These are phyloP conservation scores for Psilocybe azurescens DNA, from an alignment of 768 basidiomycete species.

Conservation along the genomic window DNA sequence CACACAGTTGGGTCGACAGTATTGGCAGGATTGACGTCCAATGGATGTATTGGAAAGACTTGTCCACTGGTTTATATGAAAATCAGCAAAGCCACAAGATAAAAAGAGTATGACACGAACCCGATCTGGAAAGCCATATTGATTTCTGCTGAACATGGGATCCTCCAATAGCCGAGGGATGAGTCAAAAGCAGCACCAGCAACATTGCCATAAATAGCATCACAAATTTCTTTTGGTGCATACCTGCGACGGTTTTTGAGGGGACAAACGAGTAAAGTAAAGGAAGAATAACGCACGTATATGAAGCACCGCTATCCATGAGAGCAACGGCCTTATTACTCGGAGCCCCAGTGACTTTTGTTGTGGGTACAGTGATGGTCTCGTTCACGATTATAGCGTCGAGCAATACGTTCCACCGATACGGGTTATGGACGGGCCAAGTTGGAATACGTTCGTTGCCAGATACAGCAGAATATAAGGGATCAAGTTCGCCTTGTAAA, in stretches of 20 bases:
- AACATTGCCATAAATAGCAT: conserved; percentile 72
- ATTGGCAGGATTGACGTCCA: conserved; percentile 67
- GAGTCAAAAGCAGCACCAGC: conserved; percentile 66
- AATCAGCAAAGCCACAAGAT: conserved; percentile 7
- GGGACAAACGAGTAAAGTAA: neutral
- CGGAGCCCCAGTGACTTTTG: conserved; percentile 61
- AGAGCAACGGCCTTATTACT: conserved; percentile 74
- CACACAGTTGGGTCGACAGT: conserved; percentile 54
- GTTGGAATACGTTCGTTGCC: conserved; percentile 68
- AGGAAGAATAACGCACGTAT: conserved; percentile 56
- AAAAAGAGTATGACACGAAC: conserved; percentile 43
- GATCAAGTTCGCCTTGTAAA: conserved; percentile 66
- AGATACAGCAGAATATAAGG: conserved; percentile 63
- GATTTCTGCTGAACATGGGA: conserved; percentile 78
- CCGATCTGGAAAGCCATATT: conserved; percentile 81
- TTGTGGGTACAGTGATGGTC: conserved; percentile 55
- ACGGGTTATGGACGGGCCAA: conserved; percentile 68
- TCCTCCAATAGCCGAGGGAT: conserved; percentile 62
- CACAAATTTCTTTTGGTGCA: conserved; percentile 64
- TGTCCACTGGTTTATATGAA: conserved; percentile 54
- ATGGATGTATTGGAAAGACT: conserved; percentile 78
- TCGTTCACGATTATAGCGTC: conserved; percentile 72
- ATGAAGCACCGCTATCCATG: conserved; percentile 84
- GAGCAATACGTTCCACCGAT: conserved; percentile 78
- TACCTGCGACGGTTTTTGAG: conserved; percentile 52